Conservation (phyloP, 768 basidiomycete genomes). For the Rhodotorula paludigena region DNA sequence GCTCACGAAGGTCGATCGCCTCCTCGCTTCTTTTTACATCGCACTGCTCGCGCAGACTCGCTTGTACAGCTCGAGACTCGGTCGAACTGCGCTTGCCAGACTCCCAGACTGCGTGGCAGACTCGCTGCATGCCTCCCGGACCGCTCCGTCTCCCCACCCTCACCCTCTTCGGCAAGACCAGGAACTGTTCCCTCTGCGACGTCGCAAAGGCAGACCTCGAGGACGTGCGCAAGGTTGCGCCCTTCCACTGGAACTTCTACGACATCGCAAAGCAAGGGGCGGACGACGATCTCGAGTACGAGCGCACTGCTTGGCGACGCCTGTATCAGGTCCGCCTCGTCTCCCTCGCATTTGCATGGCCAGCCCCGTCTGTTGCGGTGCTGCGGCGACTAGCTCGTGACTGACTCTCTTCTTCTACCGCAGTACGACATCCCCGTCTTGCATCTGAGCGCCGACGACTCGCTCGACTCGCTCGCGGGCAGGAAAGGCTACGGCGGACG, state of each 20-base stretch:
- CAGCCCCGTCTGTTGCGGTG: neutral
- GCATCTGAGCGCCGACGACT: slow-evolving; percentile 14
- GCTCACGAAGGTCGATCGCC: too few relatives aligned
- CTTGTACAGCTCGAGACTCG: too few relatives aligned
- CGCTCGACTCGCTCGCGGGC: slow-evolving; percentile 26
- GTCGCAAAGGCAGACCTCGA: slow-evolving; percentile 35
- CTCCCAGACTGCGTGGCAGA: neutral
- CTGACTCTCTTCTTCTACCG: neutral
- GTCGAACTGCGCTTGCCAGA: too few relatives aligned
- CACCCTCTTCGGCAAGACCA: slow-evolving; percentile 26
- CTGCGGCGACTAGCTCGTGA: too few relatives aligned
- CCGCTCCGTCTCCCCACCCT: slow-evolving; percentile 19
- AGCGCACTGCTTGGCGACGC: slow-evolving; percentile 26
- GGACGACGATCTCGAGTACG: slow-evolving; percentile 10
- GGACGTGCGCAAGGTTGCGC: slow-evolving; percentile 1
- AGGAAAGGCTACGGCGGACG: slow-evolving; percentile 15
- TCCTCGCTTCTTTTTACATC: too few relatives aligned
- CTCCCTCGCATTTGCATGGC: too few relatives aligned
- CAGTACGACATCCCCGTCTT: slow-evolving; percentile 39
- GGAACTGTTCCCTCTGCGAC: slow-evolving; percentile 24
- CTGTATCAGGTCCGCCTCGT: slow-evolving; percentile 26
- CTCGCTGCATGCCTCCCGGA: neutral
- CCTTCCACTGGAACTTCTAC: slow-evolving; percentile 28
- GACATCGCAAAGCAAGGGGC: slow-evolving; percentile 11
- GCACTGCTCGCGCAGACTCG: too few relatives aligned